Evolutionary conservation across 176 grass and related monocot genomes (phyloP).

Genomic region (sorghum (Sorghum bicolor)): Sorghum_bicolor_NCBIv3 NC_012875.2:51765501-51766000

Average conservation of each 20-base stretch:
- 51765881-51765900: neutral
- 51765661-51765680: constrained; percentile 7
- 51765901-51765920: neutral
- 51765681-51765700: neutral
- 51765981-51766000: no score
- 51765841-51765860: neutral
- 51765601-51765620: neutral
- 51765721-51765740: neutral
- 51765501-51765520: neutral
- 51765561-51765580: neutral
- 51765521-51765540: neutral
- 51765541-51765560: neutral
- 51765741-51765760: neutral
- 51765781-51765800: neutral
- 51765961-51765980: no score
- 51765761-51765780: neutral
- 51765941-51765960: neutral
- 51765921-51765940: neutral
- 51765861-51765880: neutral
- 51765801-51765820: neutral
- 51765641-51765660: neutral
- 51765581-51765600: neutral
- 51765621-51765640: neutral
- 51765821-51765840: neutral
- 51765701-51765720: neutral